phyloP scores from a whole-genome alignment of 129 eudicot genomes.

The Escallonia herrerae region DNA sequence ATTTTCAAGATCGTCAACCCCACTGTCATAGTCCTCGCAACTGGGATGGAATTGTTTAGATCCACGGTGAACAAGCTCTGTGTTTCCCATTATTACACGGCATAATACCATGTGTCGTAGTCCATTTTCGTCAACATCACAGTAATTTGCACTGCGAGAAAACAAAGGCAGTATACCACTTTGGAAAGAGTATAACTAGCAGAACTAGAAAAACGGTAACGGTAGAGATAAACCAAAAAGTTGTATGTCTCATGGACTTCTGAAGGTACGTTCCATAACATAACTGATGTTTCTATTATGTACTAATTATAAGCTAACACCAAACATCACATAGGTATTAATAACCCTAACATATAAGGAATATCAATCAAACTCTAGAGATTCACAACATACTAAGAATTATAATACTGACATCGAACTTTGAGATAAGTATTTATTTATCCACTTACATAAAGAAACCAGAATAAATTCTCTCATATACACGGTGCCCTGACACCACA shows the following conservation, averaged over 20 bases:
- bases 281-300: no score
- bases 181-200: background rate
- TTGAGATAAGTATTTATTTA: no score
- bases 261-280: background rate
- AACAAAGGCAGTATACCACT: background rate
- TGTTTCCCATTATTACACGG: conserved; percentile 89
- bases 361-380: no score
- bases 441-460: no score
- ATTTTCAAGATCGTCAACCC: conserved; percentile 71
- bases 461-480: no score
- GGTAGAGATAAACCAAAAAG: background rate
- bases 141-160: conserved; percentile 40
- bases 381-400: no score
- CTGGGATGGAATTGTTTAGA: conserved; percentile 75
- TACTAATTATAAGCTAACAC: no score
- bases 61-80: conserved; percentile 60
- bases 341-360: no score
- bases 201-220: background rate
- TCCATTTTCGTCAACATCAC: conserved; percentile 96
- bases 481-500: no score
- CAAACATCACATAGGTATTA: no score
- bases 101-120: conserved; percentile 65
- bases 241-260: no score
- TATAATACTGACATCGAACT: no score
- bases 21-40: conserved; percentile 58